Evolutionary conservation across 257 asterid genomes (phyloP).

Genomic region (Plantago ovata): DNA sequence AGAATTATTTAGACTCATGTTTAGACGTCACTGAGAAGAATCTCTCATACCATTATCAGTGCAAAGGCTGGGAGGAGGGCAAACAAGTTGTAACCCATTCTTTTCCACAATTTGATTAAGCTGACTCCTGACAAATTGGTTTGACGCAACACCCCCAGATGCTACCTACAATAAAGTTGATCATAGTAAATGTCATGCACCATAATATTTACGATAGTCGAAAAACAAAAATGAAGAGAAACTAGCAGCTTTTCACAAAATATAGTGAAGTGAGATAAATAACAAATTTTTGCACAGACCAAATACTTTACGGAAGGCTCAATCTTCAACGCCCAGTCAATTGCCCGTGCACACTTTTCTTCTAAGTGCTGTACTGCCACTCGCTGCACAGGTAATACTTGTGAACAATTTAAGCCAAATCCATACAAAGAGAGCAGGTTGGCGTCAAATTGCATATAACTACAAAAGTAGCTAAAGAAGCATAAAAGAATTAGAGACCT

Average conservation of each 20-base stretch:
- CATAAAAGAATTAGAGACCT: constrained; percentile 37
- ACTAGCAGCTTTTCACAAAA: constrained; percentile 6
- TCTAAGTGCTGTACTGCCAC: constrained; percentile 89
- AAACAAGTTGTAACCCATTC: constrained; percentile 71
- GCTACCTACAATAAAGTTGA: constrained; percentile 59
- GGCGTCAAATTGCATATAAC: background rate
- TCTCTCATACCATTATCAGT: constrained; percentile 75
- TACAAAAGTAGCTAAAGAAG: background rate
- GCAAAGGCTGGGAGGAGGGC: constrained; percentile 97
- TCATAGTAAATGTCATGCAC: constrained; percentile 11
- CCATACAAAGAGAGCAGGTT: constrained; percentile 1
- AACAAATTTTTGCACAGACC: constrained; percentile 42
- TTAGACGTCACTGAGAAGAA: background rate
- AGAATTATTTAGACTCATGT: too few species aligned
- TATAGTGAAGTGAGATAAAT: background rate
- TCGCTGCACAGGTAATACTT: constrained; percentile 42
- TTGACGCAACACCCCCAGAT: constrained; percentile 97
- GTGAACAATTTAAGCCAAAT: background rate
- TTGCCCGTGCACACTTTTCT: constrained; percentile 84
- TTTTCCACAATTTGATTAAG: constrained; percentile 55
- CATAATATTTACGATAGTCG: constrained; percentile 7
- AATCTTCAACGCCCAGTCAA: constrained; percentile 80
- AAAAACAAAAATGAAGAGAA: constrained; percentile 3
- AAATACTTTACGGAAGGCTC: constrained; percentile 77
- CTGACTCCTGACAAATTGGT: constrained; percentile 67